Evolutionary conservation across 2,329 filamentous ascomycete genomes (phyloP).

Genomic region (Bipolaris victoriae): DNA sequence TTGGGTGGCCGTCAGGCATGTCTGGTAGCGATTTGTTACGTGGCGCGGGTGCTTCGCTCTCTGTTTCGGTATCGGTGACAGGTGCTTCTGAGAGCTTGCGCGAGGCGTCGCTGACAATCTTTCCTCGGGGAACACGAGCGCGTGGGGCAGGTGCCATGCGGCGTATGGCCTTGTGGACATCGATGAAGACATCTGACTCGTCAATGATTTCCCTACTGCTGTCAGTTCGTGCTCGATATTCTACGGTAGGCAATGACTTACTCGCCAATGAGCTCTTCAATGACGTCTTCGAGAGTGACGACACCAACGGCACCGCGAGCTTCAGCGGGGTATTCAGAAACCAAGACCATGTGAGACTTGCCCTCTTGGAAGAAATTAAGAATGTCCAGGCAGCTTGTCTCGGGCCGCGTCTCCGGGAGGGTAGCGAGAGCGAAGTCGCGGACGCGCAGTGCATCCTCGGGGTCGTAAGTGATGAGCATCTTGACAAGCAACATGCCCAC

Average conservation of each 20-base stretch:
- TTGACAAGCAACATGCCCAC: slow-evolving; percentile 98
- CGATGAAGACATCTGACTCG: slow-evolving; percentile 97
- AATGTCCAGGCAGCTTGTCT: slow-evolving; percentile 96
- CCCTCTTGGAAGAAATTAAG: slow-evolving; percentile 99
- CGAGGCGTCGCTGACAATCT: slow-evolving; percentile 55
- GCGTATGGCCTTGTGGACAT: slow-evolving; percentile 97
- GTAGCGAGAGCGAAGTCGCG: slow-evolving; percentile 92
- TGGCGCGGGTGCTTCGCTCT: slow-evolving; percentile 20
- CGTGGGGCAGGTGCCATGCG: slow-evolving; percentile 85
- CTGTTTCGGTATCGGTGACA: slow-evolving; percentile 26
- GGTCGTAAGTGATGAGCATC: slow-evolving; percentile 98
- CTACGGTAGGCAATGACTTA: slow-evolving; percentile 57
- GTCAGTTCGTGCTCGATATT: slow-evolving; percentile 14
- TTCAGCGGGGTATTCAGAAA: slow-evolving; percentile 89
- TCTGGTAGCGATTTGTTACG: slow-evolving; percentile 44
- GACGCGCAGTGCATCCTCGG: slow-evolving; percentile 86
- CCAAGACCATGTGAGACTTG: slow-evolving; percentile 97
- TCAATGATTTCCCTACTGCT: slow-evolving; percentile 87
- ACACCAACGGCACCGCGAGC: slow-evolving; percentile 90
- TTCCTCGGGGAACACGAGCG: slow-evolving; percentile 67
- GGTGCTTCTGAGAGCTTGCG: slow-evolving; percentile 35
- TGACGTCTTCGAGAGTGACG: slow-evolving; percentile 95
- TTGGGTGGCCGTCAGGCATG: slow-evolving; percentile 33
- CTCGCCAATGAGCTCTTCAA: slow-evolving; percentile 98
- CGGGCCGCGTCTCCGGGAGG: slow-evolving; percentile 89